Percentiles rank a stretch among this genome's conserved stretches.
Conservation (phyloP, 345 rosid species). For the Erucastrum elatum region DNA sequence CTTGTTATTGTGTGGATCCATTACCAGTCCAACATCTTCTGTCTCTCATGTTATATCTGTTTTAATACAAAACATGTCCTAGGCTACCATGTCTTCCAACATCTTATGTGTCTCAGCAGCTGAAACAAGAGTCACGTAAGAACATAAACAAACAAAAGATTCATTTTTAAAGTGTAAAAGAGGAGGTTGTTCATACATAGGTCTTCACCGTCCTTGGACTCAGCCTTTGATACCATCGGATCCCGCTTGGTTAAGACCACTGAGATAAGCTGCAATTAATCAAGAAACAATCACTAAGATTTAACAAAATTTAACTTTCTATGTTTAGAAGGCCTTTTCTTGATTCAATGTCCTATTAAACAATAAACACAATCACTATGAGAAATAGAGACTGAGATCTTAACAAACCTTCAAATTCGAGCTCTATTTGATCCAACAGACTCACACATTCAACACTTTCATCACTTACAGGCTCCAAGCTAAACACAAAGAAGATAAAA, state of each 20-base stretch:
- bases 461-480: slow-evolving; percentile 20
- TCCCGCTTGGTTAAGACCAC: slow-evolving; percentile 25
- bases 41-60: too few relatives aligned
- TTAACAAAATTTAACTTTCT: too few relatives aligned
- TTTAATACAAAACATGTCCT: too few relatives aligned
- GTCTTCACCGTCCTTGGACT: slow-evolving; percentile 22
- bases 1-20: too few relatives aligned
- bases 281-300: background rate
- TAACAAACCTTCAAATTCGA: slow-evolving; percentile 32
- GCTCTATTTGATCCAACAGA: slow-evolving; percentile 29
- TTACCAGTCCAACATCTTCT: too few relatives aligned
- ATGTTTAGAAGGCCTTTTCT: too few relatives aligned
- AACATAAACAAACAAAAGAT: background rate
- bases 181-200: background rate
- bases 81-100: too few relatives aligned
- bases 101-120: too few relatives aligned
- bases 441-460: slow-evolving; percentile 8
- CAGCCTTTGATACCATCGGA: slow-evolving; percentile 13
- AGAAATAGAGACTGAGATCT: slow-evolving; percentile 1
- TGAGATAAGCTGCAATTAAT: slow-evolving; percentile 19
- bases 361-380: slow-evolving; percentile 2
- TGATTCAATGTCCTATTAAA: too few relatives aligned
- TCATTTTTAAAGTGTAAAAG: background rate
- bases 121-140: too few relatives aligned
- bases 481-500: background rate